Evolutionary conservation across 805 yeast genomes (phyloP).

Genomic region (Nakazawaea wickerhamii): DNA sequence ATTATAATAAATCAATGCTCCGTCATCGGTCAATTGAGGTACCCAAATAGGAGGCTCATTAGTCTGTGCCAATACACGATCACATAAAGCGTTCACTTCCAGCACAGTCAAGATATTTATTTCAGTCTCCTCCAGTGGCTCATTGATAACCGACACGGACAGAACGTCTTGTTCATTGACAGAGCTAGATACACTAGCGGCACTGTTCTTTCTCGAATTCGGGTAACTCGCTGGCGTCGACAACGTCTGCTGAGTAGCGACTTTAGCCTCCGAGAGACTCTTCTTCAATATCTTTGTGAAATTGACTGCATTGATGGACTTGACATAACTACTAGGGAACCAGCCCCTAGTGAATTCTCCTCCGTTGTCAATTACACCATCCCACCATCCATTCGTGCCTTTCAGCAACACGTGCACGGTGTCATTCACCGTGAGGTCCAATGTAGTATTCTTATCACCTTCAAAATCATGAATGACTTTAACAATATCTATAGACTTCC

Average conservation of each 20-base stretch:
- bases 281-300: conserved; percentile 1
- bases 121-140: conserved; percentile 10
- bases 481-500: conserved; percentile 43
- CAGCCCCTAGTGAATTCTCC: conserved; percentile 60
- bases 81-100: conserved; percentile 10
- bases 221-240: background rate
- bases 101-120: conserved; percentile 16
- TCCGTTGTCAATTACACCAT: conserved; percentile 51
- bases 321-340: conserved; percentile 70
- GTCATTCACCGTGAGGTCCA: conserved; percentile 59
- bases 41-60: conserved; percentile 47
- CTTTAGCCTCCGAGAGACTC: background rate
- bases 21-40: conserved; percentile 51
- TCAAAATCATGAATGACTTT: conserved; percentile 52
- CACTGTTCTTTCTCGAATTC: conserved; percentile 38
- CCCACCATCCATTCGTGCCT: conserved; percentile 79
- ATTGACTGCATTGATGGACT: conserved; percentile 20
- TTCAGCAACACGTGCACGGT: conserved; percentile 64
- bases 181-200: conserved; percentile 28
- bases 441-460: conserved; percentile 44
- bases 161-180: conserved; percentile 10
- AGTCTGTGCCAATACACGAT: conserved; percentile 25
- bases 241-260: background rate
- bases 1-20: conserved; percentile 53
- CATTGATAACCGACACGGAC: conserved; percentile 1